phyloP scores from a whole-genome alignment of 192 early-diverging fungal genomes.

The Bifiguratus adelaidae region DNA sequence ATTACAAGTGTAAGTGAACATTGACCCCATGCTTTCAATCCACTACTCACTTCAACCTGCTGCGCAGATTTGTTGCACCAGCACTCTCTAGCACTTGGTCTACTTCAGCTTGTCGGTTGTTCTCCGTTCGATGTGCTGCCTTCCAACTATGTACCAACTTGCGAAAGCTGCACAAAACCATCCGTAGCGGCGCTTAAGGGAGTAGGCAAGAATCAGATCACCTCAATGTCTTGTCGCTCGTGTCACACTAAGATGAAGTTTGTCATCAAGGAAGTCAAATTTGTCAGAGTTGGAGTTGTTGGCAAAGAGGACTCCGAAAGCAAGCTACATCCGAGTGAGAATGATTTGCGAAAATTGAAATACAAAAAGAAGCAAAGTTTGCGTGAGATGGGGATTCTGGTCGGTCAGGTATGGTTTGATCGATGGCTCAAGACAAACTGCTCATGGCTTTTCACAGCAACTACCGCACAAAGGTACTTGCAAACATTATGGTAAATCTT shows the following conservation, averaged over 20 bases:
- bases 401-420: conserved; percentile 35
- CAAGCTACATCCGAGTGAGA: conserved; percentile 5
- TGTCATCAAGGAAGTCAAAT: conserved; percentile 40
- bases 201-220: conserved; percentile 25
- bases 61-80: no score
- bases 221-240: conserved; percentile 19
- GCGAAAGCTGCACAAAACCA: conserved; percentile 30
- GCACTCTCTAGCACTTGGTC: conserved; percentile 59
- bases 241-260: conserved; percentile 35
- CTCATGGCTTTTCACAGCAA: conserved; percentile 19
- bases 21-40: no score
- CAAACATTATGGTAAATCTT: conserved; percentile 76
- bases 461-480: conserved; percentile 74
- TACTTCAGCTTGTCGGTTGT: conserved; percentile 62
- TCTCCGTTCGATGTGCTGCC: conserved; percentile 63
- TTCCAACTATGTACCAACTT: conserved; percentile 55
- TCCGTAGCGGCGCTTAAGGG: conserved; percentile 24
- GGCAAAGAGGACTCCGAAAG: no score
- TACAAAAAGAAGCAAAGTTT: conserved; percentile 35
- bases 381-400: conserved; percentile 49
- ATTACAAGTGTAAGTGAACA: no score
- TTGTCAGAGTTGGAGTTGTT: conserved; percentile 27
- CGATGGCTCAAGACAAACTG: not conserved
- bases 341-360: conserved; percentile 22
- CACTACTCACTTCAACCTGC: no score